Evolutionary conservation across 1,139 yeast species (phyloP), one percentile per base, ranked within the genome.

Genomic region (Saccharomyces hybrid): DNA sequence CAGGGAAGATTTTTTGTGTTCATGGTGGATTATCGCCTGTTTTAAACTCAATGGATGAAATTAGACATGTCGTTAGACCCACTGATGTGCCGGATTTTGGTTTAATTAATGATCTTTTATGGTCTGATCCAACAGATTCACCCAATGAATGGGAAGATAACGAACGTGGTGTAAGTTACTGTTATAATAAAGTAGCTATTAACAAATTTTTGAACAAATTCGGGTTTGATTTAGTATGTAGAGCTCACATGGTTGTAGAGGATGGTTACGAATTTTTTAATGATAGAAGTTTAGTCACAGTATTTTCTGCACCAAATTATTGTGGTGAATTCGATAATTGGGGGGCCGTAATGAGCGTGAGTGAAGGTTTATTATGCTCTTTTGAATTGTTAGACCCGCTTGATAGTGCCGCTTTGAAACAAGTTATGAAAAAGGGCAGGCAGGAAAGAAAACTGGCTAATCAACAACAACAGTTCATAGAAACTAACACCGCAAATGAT

Each of bases 181-280:
- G 97, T 73, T 93, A 90, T 71, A 88, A 90, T 62, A 88, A 86
- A 71, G 89, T 88, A 47, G 97, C 97, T 31, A 90, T 93, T 61
- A 89, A 90, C 73, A 90, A 91, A 71, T 93, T 93, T 68, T 74
- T 93, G 54, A 79, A 84, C 58, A 84, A 88, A 64, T 93, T 91
- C 69, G 95, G 93, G 38, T 90, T 93, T 71, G 98, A 93, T 73
- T 78, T 93, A 61, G 97, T 93, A 46, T 93, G 97, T 70, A 81
- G 99, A 62, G 98, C 98, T 16, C 98, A 93, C 73, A 91, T 93
- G 98, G 98, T 93, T 60, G 98, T 93, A 27, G 98, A 93, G 69
- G 99, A 93, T 70, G 99, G 99, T 1, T 93, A 93, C 70, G 98
- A 93, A 73, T 93, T 93, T 70, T 93, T 93, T 74, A 91, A 91